Evolutionary conservation across 768 basidiomycete genomes (phyloP), one percentile per base, ranked within the genome.

Genomic region (Agrocybe praecox): DNA sequence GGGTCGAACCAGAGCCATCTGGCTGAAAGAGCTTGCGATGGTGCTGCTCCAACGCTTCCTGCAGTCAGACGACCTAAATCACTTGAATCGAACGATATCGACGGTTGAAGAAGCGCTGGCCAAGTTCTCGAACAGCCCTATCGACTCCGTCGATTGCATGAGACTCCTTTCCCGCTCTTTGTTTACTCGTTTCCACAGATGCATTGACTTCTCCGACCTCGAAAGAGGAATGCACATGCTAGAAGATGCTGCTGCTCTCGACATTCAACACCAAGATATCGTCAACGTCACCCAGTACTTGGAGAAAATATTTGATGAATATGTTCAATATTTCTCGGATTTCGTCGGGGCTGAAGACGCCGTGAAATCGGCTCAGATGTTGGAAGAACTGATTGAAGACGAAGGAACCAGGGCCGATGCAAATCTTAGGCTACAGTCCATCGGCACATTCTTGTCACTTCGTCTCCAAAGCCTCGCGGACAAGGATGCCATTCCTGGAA

Each of bases 11-110:
- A 32, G 52, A 2, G 46, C 49, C 15, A 15, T 59, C 8, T 45
- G 36, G 36, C n/a, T 55, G 24, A 59, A 54, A 5, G 54, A 59
- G 19, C 47, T 59, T 8, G 52, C 53, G 6, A 43, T 43, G 3
- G 29, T 53, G 2, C 21, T 59, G 14, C 19, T 48, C 26, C 53
- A 55, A 24, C 46, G 34, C 32, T 55, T 42, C 33, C 21, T n/a
- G 9, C 46, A 18, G 12, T 33, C 46, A 6, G 23, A 22, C 2
- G 22, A 48, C 18, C 6, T 40, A 7, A 6, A 5, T 7, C 12
- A 11, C 11, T 22, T 55, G 17, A n/a, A 55, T 40, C 46, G 26
- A 21, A 29, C 22, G 10, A 47, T 55, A 11, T 24, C 14, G 18
- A 10, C 12, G 2, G 29, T 47, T 24, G 29, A 23, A 23, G 33